Base-by-base conservation (phyloP, 345 rosid genomes). In the Psidium friedrichsthalianum region DNA sequence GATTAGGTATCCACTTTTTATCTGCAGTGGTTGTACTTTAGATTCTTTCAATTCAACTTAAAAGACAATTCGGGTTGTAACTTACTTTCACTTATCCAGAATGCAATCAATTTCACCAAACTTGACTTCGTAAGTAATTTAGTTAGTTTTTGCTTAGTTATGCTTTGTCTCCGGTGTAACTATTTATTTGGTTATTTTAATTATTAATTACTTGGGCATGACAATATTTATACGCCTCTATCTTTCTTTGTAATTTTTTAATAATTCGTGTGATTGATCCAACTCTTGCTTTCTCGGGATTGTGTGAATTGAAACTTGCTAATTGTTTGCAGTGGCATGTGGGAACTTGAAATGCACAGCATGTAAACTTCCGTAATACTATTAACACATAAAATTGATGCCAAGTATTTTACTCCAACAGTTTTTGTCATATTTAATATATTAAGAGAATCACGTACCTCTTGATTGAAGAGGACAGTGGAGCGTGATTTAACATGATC, bases 401-500 rank as follows among this genome's bases (percentile, higher is more conserved):
- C 74, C 9, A 14, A 27, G 10, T 16, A 14, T 61, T 13, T n/a
- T 58, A n/a, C 32, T n/a, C 69, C 18, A 5, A 11, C 32, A 27
- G 2, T 27, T 59, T 13, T 59, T 59, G 1, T 59, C 1, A 8
- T 29, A 61, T 15, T 64, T 29, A 2, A n/a, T 2, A 59, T 61
- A 27, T 61, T 27, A n/a, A n/a, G 20, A 59, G 15, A 2, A 29
- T 61, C 18, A 29, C 5, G 1, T 61, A 61, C 74, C 42, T 61
- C 21, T 15, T 29, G 42, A 29, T 29, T 7, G 74, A 61, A 61
- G 21, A 61, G 74, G 2, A 3, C 3, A 15, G 1, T 0, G 1
- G 6, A 15, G 22, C 22, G 0, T 0, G 22, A 15, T 15, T 29
- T 29, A 11, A 61, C 3, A 1, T 2, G 0, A 3, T 61, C 22